Evolutionary conservation across 345 rosid genomes (phyloP).

Genomic region (Populus nigra): DNA sequence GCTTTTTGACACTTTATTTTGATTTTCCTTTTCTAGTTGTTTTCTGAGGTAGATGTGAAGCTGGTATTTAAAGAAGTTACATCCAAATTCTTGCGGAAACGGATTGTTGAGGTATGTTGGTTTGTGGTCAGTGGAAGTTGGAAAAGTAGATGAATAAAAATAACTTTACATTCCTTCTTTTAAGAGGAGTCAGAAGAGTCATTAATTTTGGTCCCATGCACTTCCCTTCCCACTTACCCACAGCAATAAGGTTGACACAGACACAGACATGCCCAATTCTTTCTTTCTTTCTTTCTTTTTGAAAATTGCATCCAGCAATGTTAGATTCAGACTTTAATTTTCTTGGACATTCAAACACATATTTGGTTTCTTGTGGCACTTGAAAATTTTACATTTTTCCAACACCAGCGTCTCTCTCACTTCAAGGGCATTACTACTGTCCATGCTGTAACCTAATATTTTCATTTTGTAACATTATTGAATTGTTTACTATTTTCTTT

Average conservation of each 20-base stretch:
- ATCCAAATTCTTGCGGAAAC: slow-evolving; percentile 76
- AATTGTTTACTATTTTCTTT: background rate
- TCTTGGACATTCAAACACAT: background rate
- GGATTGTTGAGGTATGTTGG: slow-evolving; percentile 84
- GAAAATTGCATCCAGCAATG: background rate
- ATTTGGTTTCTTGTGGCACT: background rate
- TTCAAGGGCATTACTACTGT: background rate
- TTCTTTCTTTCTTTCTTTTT: background rate
- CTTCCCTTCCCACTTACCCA: background rate
- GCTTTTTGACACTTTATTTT: background rate
- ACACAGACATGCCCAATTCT: background rate
- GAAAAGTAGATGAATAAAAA: background rate
- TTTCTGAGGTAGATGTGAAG: slow-evolving; percentile 95
- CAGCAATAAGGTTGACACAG: background rate
- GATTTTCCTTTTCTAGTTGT: slow-evolving; percentile 47
- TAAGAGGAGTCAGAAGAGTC: background rate
- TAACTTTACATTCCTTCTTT: background rate
- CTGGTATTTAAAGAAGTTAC: slow-evolving; percentile 93
- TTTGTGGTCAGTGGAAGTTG: background rate
- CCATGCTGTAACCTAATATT: background rate
- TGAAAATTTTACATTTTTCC: background rate
- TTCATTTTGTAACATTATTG: background rate
- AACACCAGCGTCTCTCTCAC: background rate
- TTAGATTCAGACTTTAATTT: background rate
- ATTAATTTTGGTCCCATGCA: background rate